Evolutionary conservation across 441 rosid genomes (phyloP).

Genomic region (Adansonia grandidieri): DNA sequence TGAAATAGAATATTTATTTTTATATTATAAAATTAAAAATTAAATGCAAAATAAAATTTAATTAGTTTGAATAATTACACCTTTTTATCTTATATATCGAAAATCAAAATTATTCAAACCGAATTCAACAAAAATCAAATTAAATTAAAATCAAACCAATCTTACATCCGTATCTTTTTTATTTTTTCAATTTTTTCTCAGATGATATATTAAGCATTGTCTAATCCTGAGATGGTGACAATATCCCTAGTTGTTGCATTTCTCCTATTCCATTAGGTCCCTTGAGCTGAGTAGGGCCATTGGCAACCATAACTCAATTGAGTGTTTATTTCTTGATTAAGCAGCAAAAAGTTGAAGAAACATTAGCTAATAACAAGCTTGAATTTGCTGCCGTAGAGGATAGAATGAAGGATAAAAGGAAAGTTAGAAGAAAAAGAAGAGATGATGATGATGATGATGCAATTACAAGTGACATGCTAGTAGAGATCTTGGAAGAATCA

Average conservation of each 20-base stretch:
- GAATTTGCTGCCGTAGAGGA: constrained; percentile 60
- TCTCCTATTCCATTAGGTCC: background rate
- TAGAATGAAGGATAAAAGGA: constrained; percentile 51
- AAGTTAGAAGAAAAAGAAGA: constrained; percentile 44
- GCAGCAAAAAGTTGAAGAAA: constrained; percentile 16
- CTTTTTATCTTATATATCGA: no score
- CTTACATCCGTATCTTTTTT: no score
- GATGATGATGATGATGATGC: constrained; percentile 48
- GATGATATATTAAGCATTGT: background rate
- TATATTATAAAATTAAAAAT: no score
- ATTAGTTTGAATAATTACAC: no score
- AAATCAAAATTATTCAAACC: no score
- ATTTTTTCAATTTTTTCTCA: no score
- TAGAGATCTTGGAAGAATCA: constrained; percentile 88
- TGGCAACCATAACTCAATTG: constrained; percentile 7
- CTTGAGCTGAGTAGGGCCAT: constrained; percentile 15
- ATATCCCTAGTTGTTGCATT: background rate
- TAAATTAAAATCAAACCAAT: no score
- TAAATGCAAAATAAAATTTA: no score
- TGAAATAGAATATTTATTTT: no score
- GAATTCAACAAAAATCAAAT: no score
- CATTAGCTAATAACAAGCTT: constrained; percentile 27
- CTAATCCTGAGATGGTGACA: background rate
- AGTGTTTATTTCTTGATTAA: constrained; percentile 25
- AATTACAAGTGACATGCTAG: constrained; percentile 63